These are phyloP conservation scores for Backusella liffmaniae DNA, from an alignment of 192 early-diverging fungal species.

Conservation along the genomic window DNA sequence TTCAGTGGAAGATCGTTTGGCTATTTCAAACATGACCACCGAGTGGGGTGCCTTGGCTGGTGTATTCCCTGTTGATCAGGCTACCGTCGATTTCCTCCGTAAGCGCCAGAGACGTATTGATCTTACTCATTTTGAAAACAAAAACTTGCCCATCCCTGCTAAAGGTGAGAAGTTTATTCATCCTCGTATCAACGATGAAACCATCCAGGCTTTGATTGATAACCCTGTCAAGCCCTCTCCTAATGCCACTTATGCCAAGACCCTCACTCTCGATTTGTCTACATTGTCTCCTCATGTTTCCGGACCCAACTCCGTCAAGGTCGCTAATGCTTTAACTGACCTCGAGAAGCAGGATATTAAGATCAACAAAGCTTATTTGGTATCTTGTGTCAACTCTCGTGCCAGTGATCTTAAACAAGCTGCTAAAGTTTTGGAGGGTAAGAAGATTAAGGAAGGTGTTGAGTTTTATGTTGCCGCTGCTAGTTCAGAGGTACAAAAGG, in stretches of 20 bases:
- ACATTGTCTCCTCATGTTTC: conserved; percentile 87
- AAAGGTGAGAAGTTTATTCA: conserved; percentile 48
- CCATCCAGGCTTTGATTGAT: conserved; percentile 40
- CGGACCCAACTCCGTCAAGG: conserved; percentile 97
- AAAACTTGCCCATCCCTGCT: conserved; percentile 42
- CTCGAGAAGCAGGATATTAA: conserved; percentile 72
- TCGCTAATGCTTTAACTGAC: conserved; percentile 73
- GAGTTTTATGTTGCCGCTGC: conserved; percentile 97
- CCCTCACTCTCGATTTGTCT: conserved; percentile 82
- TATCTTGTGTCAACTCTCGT: conserved; percentile 96
- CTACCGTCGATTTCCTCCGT: conserved; percentile 71
- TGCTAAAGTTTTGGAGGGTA: conserved; percentile 73
- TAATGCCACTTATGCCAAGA: conserved; percentile 80
- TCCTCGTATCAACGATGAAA: conserved; percentile 55
- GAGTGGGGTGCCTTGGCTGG: conserved; percentile 99
- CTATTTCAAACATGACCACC: conserved; percentile 99
- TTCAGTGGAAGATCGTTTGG: conserved; percentile 86
- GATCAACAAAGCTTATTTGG: conserved; percentile 96
- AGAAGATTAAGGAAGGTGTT: conserved; percentile 74
- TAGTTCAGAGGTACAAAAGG: conserved; percentile 86
- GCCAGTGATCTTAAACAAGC: conserved; percentile 86
- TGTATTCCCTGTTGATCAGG: conserved; percentile 90
- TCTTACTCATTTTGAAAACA: conserved; percentile 49
- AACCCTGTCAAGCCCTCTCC: conserved; percentile 49
- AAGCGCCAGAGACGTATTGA: conserved; percentile 57